These are phyloP conservation scores for Chrysoporthe cubensis DNA, from an alignment of 2,329 filamentous ascomycete species.

Conservation along the genomic window DNA sequence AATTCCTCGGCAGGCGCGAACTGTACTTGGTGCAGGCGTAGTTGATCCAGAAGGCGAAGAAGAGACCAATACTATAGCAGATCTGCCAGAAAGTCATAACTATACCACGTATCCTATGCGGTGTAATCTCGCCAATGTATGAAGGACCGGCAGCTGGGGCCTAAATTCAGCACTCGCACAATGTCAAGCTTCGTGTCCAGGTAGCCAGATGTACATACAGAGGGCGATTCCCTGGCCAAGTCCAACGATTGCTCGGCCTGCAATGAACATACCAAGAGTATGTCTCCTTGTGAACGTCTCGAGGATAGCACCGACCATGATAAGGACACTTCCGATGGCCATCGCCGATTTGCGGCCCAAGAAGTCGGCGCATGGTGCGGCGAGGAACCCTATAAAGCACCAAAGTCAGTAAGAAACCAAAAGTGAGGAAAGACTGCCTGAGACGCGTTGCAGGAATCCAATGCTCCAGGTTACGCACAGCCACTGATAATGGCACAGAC, in stretches of 20 bases:
- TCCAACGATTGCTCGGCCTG: slow-evolving; percentile 70
- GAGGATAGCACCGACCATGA: slow-evolving; percentile 70
- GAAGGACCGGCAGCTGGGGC: slow-evolving; percentile 62
- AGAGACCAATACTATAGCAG: slow-evolving; percentile 41
- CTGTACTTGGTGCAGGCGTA: slow-evolving; percentile 62
- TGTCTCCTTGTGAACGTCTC: slow-evolving; percentile 66
- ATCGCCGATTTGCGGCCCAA: slow-evolving; percentile 68
- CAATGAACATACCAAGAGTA: slow-evolving; percentile 69
- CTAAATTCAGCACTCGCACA: slow-evolving; percentile 45
- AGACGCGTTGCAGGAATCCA: not conserved
- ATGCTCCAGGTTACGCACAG: slow-evolving; percentile 43
- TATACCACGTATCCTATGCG: slow-evolving; percentile 65
- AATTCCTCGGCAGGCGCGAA: slow-evolving; percentile 51
- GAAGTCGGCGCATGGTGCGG: slow-evolving; percentile 65
- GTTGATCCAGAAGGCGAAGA: slow-evolving; percentile 66
- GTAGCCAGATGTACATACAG: slow-evolving; percentile 26
- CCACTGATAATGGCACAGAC: slow-evolving; percentile 72
- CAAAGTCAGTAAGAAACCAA: not conserved
- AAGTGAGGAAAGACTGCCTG: not conserved
- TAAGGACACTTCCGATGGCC: slow-evolving; percentile 64
- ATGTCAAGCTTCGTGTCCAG: not conserved
- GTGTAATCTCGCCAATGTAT: slow-evolving; percentile 71
- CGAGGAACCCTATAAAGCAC: slow-evolving; percentile 55
- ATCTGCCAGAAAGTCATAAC: slow-evolving; percentile 72
- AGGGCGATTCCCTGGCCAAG: slow-evolving; percentile 71